A percentile compares a stretch with the other conserved stretches of the same genome.
Evolutionary conservation across 148 eudicot species (phyloP).

Genomic region (Simmondsia chinensis): DNA sequence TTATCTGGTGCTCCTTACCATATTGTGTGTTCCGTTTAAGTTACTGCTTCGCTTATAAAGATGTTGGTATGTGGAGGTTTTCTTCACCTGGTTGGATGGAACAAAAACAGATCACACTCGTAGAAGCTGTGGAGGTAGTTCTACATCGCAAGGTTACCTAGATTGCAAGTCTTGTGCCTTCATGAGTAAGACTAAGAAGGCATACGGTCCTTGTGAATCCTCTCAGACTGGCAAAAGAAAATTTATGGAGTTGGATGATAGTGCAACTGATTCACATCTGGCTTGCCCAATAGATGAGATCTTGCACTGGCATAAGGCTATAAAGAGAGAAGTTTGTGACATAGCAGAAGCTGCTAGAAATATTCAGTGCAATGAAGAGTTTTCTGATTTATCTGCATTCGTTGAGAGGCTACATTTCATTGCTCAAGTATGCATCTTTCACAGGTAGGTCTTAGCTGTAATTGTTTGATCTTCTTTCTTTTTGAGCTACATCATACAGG

Average conservation of each 20-base stretch:
- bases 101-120: constrained; percentile 20
- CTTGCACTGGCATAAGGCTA: constrained; percentile 88
- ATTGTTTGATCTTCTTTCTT: not conserved
- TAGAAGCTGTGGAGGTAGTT: constrained; percentile 30
- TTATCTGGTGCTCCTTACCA: not conserved
- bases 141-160: constrained; percentile 17
- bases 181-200: constrained; percentile 19
- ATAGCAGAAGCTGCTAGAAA: constrained; percentile 85
- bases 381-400: constrained; percentile 69
- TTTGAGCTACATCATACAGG: not conserved
- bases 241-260: constrained; percentile 20
- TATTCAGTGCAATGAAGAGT: constrained; percentile 60
- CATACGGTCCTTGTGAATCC: constrained; percentile 49
- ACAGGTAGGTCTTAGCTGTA: constrained; percentile 44
- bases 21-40: not conserved
- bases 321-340: constrained; percentile 66
- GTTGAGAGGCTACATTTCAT: constrained; percentile 86
- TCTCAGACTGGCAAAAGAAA: constrained; percentile 43
- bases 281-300: constrained; percentile 80
- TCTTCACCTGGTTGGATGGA: constrained; percentile 97
- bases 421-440: constrained; percentile 97
- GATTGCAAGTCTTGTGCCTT: constrained; percentile 26
- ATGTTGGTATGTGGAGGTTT: constrained; percentile 39
- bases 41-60: constrained; percentile 9
- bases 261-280: constrained; percentile 22